phyloP scores from a whole-genome alignment of 805 yeast genomes.

The Pichia californica region DNA sequence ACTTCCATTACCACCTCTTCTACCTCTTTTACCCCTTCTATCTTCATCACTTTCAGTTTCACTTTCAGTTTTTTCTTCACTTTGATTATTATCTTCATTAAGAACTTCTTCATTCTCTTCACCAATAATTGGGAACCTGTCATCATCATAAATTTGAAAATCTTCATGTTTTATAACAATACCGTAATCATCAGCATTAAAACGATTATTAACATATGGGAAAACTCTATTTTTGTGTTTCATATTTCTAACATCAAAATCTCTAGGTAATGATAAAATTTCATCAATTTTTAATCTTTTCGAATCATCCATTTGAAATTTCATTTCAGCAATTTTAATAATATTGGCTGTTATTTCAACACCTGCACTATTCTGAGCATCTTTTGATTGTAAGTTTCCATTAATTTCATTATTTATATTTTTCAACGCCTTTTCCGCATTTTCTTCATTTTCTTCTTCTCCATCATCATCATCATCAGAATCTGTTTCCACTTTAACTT shows the following conservation, averaged over 20 bases:
- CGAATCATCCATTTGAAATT: constrained; percentile 14
- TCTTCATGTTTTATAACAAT: constrained; percentile 60
- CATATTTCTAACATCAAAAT: constrained; percentile 47
- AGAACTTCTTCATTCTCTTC: not conserved
- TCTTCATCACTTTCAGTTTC: constrained; percentile 17
- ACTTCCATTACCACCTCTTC: constrained; percentile 13
- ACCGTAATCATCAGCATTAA: constrained; percentile 84
- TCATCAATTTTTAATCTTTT: constrained; percentile 26
- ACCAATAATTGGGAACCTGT: constrained; percentile 28
- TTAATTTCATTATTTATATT: not conserved
- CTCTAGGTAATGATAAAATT: constrained; percentile 42
- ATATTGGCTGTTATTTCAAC: not conserved
- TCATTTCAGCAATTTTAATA: constrained; percentile 20
- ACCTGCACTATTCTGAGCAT: too few relatives aligned
- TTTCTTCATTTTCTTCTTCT: constrained; percentile 28
- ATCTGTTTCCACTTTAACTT: constrained; percentile 27
- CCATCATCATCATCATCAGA: constrained; percentile 17
- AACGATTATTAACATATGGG: constrained; percentile 57
- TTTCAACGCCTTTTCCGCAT: constrained; percentile 4
- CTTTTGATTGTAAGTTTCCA: too few relatives aligned
- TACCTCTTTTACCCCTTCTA: constrained; percentile 22
- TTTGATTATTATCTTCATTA: constrained; percentile 13
- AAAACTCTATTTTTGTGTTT: constrained; percentile 60
- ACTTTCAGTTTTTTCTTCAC: constrained; percentile 16
- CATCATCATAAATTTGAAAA: constrained; percentile 48